Evolutionary conservation across 2,329 filamentous ascomycete species (phyloP).

Genomic region (Magnaporthiopsis incrustans): DNA sequence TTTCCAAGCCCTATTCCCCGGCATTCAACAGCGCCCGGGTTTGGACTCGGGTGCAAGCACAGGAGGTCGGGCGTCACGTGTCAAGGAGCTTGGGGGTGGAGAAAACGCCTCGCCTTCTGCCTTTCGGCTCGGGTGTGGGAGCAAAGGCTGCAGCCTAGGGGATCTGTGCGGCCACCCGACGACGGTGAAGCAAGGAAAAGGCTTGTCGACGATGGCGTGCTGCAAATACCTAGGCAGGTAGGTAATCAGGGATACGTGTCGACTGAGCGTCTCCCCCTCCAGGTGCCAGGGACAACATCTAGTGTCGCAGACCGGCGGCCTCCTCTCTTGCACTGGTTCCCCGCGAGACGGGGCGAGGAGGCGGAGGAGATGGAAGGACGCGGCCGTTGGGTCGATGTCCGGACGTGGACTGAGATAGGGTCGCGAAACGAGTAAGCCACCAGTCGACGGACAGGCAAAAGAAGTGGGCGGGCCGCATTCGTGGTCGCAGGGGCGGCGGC

Average conservation of each 20-base stretch:
- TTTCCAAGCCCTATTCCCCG: no score
- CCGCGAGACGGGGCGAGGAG: background rate
- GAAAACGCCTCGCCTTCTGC: background rate
- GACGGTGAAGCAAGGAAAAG: background rate
- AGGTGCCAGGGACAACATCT: background rate
- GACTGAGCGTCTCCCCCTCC: no score
- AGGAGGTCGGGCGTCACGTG: no score
- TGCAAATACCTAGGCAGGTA: background rate
- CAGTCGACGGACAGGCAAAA: background rate
- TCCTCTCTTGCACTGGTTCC: background rate
- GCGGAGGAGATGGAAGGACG: background rate
- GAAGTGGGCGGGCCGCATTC: background rate
- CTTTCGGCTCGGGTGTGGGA: background rate
- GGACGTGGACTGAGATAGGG: no score
- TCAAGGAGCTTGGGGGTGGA: no score
- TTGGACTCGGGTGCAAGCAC: no score
- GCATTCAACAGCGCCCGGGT: no score
- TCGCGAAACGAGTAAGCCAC: background rate
- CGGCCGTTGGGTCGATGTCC: no score
- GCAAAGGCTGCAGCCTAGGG: background rate
- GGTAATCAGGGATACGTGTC: no score
- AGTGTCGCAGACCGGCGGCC: background rate
- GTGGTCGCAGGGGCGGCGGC: slow-evolving; percentile 1
- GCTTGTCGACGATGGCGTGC: background rate
- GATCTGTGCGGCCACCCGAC: background rate